These are phyloP conservation scores for Hypsizygus ulmarius DNA, from an alignment of 1,284 basidiomycete genomes.

Conservation along the genomic window DNA sequence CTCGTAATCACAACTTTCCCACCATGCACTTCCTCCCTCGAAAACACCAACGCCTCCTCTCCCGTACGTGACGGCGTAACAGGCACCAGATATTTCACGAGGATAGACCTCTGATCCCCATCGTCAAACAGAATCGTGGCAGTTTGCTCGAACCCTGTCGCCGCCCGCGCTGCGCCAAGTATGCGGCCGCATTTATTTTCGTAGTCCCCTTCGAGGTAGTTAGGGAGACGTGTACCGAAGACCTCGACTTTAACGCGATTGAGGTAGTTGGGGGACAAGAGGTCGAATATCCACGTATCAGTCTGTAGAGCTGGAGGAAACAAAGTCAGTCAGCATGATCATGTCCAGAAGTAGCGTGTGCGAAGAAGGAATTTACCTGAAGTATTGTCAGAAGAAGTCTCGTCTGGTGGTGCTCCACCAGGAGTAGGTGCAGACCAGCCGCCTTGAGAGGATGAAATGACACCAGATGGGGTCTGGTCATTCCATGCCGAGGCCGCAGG, in stretches of 20 bases:
- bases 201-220: slow-evolving; percentile 55
- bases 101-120: slow-evolving; percentile 34
- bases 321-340: slow-evolving; percentile 2
- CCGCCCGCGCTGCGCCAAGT: slow-evolving; percentile 31
- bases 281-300: slow-evolving; percentile 49
- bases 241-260: slow-evolving; percentile 51
- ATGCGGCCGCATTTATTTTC: slow-evolving; percentile 48
- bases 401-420: not conserved
- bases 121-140: slow-evolving; percentile 38
- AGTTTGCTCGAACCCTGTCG: slow-evolving; percentile 36
- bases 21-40: slow-evolving; percentile 26
- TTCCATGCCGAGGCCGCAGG: slow-evolving; percentile 27
- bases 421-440: slow-evolving; percentile 15
- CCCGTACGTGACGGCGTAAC: slow-evolving; percentile 34
- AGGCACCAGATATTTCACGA: slow-evolving; percentile 39
- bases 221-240: slow-evolving; percentile 40
- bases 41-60: slow-evolving; percentile 40
- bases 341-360: not conserved
- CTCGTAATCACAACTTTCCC: slow-evolving; percentile 38
- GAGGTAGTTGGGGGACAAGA: slow-evolving; percentile 30
- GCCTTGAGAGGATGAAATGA: slow-evolving; percentile 3
- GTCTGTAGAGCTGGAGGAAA: slow-evolving; percentile 25
- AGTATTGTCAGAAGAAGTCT: slow-evolving; percentile 12
- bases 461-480: slow-evolving; percentile 10
- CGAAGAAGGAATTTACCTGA: slow-evolving; percentile 4